Base-by-base conservation (phyloP, 306 rosid genomes). In the Prunus mume region DNA sequence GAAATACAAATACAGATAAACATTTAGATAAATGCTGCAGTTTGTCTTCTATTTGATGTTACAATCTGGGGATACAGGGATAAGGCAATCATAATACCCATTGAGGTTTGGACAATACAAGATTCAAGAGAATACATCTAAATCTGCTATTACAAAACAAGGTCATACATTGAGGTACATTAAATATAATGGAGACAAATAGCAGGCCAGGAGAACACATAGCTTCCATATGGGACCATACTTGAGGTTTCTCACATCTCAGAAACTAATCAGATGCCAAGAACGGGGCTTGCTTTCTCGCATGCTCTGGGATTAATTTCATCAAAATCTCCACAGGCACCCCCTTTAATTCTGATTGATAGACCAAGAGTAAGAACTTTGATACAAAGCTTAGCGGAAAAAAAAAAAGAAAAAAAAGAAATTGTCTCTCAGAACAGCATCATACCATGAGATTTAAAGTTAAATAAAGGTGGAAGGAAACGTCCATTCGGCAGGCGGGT, bases 401-500 rank as follows among this genome's bases (percentile, higher is more conserved):
- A 79, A 72, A 15, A 63, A 43, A 30, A 8, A 51, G n/a, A n/a
- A n/a, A 30, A 11, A 15, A 63, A 34, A 30, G 10, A 52, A 30
- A 11, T 18, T 19, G 22, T 68, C 43, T 65, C 65, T 3, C 45
- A 63, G 72, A 83, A 71, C 43, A 17, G 9, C 6, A 43, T 47
- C 89, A 52, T 89, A 94, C 98, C 98, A 30, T 94, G 97, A 60
- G 97, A 82, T 78, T 94, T 94, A 71, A 94, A 94, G 81, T 94
- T 94, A 83, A 91, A 91, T 68, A 94, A 83, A 3, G 98, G 98
- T 28, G 98, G 98, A 80, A 94, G 97, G 85, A 87, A 86, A 56
- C 98, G 96, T 49, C 98, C 97, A 81, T 92, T 94, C 12, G 98
- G 98, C 80, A 94, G 83, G 86, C 97, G 96, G 13, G 93, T 57